Conservation (phyloP, 108 stramenopile genomes). For the Cylindrotheca fusiformis region DNA sequence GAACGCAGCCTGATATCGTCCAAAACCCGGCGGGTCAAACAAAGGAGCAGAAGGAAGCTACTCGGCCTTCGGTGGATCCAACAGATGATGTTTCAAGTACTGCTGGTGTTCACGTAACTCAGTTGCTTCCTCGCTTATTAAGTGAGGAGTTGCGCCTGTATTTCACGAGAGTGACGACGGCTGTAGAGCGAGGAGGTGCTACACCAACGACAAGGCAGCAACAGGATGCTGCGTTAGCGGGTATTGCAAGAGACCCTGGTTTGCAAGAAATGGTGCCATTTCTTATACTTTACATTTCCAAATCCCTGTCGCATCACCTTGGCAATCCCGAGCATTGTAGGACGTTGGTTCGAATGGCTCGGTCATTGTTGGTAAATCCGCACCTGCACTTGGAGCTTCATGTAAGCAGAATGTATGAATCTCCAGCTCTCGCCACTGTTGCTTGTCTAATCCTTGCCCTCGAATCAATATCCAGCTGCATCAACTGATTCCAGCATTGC, state of each 20-base stretch:
- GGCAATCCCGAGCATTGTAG: conserved; percentile 60
- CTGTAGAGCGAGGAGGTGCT: conserved; percentile 50
- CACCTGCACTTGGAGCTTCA: conserved; percentile 82
- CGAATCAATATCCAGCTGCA: no score
- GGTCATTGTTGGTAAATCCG: conserved; percentile 66
- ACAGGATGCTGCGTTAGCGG: conserved; percentile 41
- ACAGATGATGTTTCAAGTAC: conserved; percentile 1
- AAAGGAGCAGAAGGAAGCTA: background rate
- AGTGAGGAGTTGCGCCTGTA: conserved; percentile 84
- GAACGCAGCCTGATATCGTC: conserved; percentile 58
- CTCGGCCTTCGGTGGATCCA: background rate
- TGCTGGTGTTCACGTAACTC: conserved; percentile 53
- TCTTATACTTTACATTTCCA: conserved; percentile 60
- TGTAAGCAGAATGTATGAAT: conserved; percentile 27
- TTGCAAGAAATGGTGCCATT: conserved; percentile 86
- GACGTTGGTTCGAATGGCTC: conserved; percentile 57
- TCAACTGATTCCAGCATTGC: conserved; percentile 73
- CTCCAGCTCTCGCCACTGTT: no score
- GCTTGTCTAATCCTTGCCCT: no score
- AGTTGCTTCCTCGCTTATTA: conserved; percentile 70
- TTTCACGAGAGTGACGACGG: conserved; percentile 61
- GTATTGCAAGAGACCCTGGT: conserved; percentile 51
- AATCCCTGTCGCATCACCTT: conserved; percentile 57
- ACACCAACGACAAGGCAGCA: conserved; percentile 34
- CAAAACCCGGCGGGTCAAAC: conserved; percentile 45